Evolutionary conservation across 139 green algal genomes (phyloP), one percentile per base, ranked within the genome.

Genomic region (Volvox reticuliferus): DNA sequence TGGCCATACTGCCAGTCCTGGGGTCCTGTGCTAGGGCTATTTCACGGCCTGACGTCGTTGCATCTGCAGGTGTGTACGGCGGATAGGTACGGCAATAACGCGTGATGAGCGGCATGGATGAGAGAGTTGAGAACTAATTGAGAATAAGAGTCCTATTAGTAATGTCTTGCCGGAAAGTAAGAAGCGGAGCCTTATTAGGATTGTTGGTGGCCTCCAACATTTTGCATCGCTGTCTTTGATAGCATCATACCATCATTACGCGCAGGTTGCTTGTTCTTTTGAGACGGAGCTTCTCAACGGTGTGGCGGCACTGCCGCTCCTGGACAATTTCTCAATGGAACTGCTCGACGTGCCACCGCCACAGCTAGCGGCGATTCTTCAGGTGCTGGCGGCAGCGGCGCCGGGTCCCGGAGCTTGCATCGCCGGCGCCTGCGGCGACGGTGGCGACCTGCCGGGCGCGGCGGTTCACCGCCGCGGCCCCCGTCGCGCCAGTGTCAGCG

Each of bases 291-390:
- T 89, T 19, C 85, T 89, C 0, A 28, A 55, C 16, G 85, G 85
- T 26, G 69, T 82, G 28, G 85, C 85, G 12, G n/a, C 85, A 2
- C 85, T 89, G 37, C 85, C 85, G 22, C n/a, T 61, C 12, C 85
- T 89, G 12, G 44, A 61, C n/a, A 2, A 2, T 19, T 32, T 89
- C 28, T 62, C 37, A n/a, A 69, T 89, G 69, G 85, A 89, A 71
- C 85, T 89, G 5, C 85, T 89, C 69, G 85, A 89, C 37, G n/a
- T 89, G n/a, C 85, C 85, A 36, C 85, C 69, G 19, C 85, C 28
- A 12, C 85, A 89, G 37, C 44, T 89, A 68, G 69, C 85, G 28
- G 85, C 44, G 0, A 33, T 89, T 44, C 69, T 89, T 24, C 21
- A 35, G 35, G 33, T 50, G 0, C 67, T 89, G 26, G 33, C 65